phyloP scores from a whole-genome alignment of 345 rosid genomes.

The Arabis hirsuta region DNA sequence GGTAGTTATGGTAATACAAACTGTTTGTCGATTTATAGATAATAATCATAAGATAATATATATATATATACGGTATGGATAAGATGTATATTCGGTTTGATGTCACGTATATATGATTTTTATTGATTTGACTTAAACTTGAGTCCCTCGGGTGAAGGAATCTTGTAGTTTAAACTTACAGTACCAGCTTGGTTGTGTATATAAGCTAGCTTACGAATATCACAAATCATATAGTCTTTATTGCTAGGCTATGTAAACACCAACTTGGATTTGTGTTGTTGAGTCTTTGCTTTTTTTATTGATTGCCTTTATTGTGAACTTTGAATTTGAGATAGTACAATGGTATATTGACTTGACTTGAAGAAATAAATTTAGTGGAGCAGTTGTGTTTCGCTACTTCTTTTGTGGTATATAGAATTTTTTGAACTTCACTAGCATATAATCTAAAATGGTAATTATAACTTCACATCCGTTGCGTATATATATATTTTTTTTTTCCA shows the following conservation, averaged over 20 bases:
- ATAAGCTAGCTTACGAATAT: background rate
- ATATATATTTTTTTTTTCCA: background rate
- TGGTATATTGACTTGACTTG: background rate
- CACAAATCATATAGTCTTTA: background rate
- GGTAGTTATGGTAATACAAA: slow-evolving; percentile 3
- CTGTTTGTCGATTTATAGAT: background rate
- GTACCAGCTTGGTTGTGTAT: background rate
- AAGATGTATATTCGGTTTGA: slow-evolving; percentile 4
- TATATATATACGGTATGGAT: background rate
- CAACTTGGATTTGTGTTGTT: background rate
- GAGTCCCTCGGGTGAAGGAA: background rate
- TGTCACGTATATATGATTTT: background rate
- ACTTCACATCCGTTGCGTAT: background rate
- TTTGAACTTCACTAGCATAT: background rate
- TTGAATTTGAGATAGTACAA: background rate
- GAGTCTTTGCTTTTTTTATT: background rate
- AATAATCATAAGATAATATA: no score
- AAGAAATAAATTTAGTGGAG: background rate
- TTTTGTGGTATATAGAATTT: background rate
- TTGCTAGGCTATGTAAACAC: background rate
- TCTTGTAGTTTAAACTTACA: background rate
- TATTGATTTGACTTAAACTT: background rate
- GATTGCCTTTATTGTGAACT: background rate
- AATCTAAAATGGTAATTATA: background rate
- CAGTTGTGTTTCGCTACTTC: background rate